Percentiles rank a stretch among this genome's conserved stretches.
Conservation (phyloP, 257 asterid genomes). For the Nicotiana attenuata region DNA sequence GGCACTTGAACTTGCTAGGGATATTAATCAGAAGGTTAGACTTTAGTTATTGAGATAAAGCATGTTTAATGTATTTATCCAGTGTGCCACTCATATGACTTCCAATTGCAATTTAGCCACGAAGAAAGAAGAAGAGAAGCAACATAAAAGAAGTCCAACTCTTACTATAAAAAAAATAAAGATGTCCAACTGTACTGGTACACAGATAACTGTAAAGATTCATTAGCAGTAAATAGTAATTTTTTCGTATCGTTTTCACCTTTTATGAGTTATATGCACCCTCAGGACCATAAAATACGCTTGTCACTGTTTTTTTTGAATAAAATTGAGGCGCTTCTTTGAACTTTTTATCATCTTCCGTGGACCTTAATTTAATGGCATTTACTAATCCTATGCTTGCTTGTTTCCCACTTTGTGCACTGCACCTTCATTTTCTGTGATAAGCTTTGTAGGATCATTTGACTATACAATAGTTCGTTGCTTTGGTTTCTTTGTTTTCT, state of each 20-base stretch:
- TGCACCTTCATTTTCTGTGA: background rate
- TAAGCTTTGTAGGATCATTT: background rate
- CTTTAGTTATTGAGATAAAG: background rate
- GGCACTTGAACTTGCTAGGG: constrained; percentile 80
- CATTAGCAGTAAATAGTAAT: background rate
- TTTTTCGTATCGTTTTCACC: background rate
- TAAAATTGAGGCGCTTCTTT: background rate
- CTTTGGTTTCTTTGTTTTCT: background rate
- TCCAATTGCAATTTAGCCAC: background rate
- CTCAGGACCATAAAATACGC: background rate
- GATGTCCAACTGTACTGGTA: background rate
- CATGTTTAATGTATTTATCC: background rate
- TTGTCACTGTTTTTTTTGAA: constrained; percentile 23
- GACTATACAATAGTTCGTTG: background rate
- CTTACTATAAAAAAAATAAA: background rate
- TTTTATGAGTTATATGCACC: background rate
- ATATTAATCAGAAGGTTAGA: constrained; percentile 70
- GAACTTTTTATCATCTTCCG: background rate
- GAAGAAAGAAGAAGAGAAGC: background rate
- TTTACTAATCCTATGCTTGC: background rate
- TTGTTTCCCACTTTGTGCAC: constrained; percentile 8
- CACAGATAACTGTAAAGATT: background rate
- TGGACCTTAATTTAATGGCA: background rate
- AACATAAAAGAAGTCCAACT: background rate
- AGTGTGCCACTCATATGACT: background rate